Conservation (phyloP, 208 protist species). For the Novymonas esmeraldas region DNA sequence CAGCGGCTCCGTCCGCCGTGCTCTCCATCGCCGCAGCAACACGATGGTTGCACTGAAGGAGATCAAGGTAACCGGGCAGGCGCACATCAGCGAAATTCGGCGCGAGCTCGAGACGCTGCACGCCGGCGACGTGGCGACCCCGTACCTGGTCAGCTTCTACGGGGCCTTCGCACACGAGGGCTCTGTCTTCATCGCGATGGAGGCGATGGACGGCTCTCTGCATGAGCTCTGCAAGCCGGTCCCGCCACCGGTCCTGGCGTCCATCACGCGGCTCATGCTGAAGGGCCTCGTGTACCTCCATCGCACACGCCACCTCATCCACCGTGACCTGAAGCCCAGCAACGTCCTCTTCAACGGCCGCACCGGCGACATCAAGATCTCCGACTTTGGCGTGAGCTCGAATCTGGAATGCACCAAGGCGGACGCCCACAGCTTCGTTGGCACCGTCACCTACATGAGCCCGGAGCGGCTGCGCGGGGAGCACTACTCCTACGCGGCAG, state of each 20-base stretch:
- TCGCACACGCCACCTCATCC: constrained; percentile 89
- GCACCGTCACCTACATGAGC: constrained; percentile 95
- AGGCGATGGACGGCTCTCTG: constrained; percentile 92
- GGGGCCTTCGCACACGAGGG: constrained; percentile 89
- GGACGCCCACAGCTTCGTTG: constrained; percentile 90
- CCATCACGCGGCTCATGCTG: constrained; percentile 82
- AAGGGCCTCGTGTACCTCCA: constrained; percentile 90
- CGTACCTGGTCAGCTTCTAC: constrained; percentile 86
- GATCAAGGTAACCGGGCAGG: constrained; percentile 81
- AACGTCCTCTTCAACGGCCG: constrained; percentile 95
- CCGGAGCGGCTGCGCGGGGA: constrained; percentile 91
- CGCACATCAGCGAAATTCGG: constrained; percentile 79
- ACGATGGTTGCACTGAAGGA: constrained; percentile 81
- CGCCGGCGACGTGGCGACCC: constrained; percentile 33
- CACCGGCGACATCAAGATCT: constrained; percentile 88
- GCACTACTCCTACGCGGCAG: constrained; percentile 88
- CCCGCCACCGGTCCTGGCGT: constrained; percentile 55
- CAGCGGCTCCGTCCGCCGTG: constrained; percentile 81
- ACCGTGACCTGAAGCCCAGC: constrained; percentile 98
- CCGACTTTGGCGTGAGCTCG: constrained; percentile 95
- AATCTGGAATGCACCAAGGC: constrained; percentile 86
- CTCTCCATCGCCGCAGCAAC: constrained; percentile 60
- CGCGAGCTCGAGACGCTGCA: constrained; percentile 87
- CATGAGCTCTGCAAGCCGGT: constrained; percentile 61
- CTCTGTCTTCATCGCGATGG: constrained; percentile 91